Conservation (phyloP, 768 basidiomycete genomes). For the Rickenella mellea region DNA sequence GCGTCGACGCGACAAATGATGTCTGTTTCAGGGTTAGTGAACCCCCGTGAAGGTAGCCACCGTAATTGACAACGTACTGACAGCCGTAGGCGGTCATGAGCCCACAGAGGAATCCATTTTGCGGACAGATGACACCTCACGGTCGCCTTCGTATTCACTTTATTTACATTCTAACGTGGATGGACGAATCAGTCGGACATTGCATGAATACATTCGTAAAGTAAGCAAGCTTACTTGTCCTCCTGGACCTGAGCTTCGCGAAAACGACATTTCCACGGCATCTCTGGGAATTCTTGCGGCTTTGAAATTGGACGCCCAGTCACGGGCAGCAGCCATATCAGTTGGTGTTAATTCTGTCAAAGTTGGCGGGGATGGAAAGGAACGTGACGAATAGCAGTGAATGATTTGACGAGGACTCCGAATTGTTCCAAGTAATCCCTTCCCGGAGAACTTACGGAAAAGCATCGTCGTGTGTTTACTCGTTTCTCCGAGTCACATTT, state of each 20-base stretch:
- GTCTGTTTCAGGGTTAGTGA: constrained; percentile 29
- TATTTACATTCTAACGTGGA: constrained; percentile 68
- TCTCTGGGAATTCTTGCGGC: constrained; percentile 34
- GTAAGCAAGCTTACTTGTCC: constrained; percentile 50
- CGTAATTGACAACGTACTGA: constrained; percentile 22
- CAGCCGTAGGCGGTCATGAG: constrained; percentile 38
- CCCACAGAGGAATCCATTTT: constrained; percentile 67
- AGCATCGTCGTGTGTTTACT: too few species aligned
- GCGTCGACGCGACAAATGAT: constrained; percentile 56
- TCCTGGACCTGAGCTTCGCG: constrained; percentile 77
- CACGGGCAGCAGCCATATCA: constrained; percentile 37
- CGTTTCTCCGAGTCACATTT: too few species aligned
- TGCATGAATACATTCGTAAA: background rate
- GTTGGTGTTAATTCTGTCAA: constrained; percentile 25
- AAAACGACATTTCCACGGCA: constrained; percentile 55
- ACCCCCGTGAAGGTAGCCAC: background rate
- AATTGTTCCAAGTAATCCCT: too few species aligned
- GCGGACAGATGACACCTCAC: constrained; percentile 48
- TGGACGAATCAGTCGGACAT: constrained; percentile 3
- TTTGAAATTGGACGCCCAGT: constrained; percentile 47
- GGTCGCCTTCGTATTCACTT: constrained; percentile 78
- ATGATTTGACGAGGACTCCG: too few species aligned
- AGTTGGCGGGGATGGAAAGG: too few species aligned
- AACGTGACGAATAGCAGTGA: too few species aligned
- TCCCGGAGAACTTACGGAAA: too few species aligned